Evolutionary conservation across 2,329 filamentous ascomycete genomes (phyloP).

Genomic region (Nigrospora oryzae): DNA sequence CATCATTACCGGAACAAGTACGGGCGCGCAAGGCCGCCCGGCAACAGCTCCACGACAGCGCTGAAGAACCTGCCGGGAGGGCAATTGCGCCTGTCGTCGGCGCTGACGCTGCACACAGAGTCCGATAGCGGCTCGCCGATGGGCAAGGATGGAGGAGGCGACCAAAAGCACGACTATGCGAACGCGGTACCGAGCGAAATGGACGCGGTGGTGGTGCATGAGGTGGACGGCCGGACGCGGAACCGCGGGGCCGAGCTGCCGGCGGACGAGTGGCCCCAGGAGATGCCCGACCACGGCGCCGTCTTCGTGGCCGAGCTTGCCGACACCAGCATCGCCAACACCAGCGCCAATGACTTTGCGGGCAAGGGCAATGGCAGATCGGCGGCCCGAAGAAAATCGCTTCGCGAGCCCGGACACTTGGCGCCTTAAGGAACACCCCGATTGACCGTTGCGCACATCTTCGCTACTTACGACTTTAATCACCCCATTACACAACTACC

Average conservation of each 20-base stretch:
- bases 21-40: not conserved
- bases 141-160: not conserved
- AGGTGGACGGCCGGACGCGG: not conserved
- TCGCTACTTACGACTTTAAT: too few species aligned
- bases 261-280: not conserved
- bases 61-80: not conserved
- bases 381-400: not conserved
- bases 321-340: not conserved
- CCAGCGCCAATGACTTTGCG: not conserved
- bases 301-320: not conserved
- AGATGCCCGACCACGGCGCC: not conserved
- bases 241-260: not conserved
- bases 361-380: not conserved
- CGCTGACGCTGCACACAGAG: too few species aligned
- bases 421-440: too few species aligned
- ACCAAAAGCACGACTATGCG: too few species aligned
- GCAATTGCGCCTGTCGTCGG: not conserved
- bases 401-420: not conserved
- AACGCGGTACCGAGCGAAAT: not conserved
- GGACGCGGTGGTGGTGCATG: not conserved
- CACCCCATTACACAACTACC: too few species aligned
- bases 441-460: too few species aligned
- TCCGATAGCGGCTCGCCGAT: not conserved
- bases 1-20: conserved; percentile 1
- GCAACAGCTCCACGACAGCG: not conserved